Base-by-base conservation (phyloP, 1,139 yeast species). In the Blastobotrys elegans region DNA sequence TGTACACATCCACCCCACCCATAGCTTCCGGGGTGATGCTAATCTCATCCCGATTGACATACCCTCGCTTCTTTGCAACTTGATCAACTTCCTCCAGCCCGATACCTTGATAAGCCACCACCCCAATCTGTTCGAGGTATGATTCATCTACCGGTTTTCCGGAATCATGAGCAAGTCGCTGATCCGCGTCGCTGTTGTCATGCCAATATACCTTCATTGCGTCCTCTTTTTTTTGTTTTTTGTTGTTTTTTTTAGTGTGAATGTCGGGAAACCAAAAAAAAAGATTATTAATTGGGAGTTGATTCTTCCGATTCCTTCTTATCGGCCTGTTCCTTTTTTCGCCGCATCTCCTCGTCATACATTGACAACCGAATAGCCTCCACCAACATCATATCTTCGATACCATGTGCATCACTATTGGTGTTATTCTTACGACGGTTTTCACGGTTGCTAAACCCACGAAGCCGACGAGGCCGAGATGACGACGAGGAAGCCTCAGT, bases 371-470 rank as follows among this genome's bases (percentile, higher is more conserved):
- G 70, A 64, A 88, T 73, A 0, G 96, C 96, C 61, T 87, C 90
- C 57, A 84, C 85, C 48, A 88, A 74, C 95, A 88, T 84, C 56
- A 84, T 71, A 48, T 84, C 86, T 62, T 88, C 96, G 40, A 84
- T 55, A 35, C 74, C 78, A 30, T 63, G 53, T 21, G 17, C 43
- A 44, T 7, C 46, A 33, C 21, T 24, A 7, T 39, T 22, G 22
- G 5, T 24, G 27, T 24, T 24, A 24, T 24, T 24, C 5, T 10
- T 10, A 24, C 27, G 27, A 5, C 27, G 27, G 27, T 24, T 24
- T 10, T 24, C 46, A 20, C 40, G 24, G 17, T 27, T 32, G 27
- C 32, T 20, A n/a, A 44, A 26, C 16, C 47, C 47, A 8, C 47
- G 18, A 21, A 44, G 39, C 34, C 47, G 31, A 39, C 27, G 39